phyloP scores from a whole-genome alignment of 2,329 filamentous ascomycete genomes.

The Tolypocladium inflatum region DNA sequence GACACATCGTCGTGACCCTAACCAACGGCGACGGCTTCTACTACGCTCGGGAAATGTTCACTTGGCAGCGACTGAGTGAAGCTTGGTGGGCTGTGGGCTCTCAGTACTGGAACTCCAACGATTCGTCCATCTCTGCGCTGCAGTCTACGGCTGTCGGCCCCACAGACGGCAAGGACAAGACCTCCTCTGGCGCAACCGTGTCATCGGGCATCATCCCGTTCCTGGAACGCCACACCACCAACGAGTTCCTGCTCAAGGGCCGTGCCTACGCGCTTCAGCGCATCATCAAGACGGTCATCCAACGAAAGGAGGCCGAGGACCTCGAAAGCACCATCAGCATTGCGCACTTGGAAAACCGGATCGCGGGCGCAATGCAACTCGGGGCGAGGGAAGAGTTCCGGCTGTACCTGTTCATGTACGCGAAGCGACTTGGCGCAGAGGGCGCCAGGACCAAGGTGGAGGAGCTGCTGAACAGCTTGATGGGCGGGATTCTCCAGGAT shows the following conservation, averaged over 20 bases:
- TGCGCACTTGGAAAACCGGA: conserved; percentile 87
- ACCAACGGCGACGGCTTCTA: conserved; percentile 92
- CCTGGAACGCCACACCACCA: conserved; percentile 89
- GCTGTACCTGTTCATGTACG: conserved; percentile 95
- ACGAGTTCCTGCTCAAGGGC: conserved; percentile 83
- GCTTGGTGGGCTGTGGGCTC: conserved; percentile 97
- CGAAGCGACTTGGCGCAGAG: conserved; percentile 87
- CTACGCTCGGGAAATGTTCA: conserved; percentile 76
- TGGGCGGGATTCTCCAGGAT: conserved; percentile 62
- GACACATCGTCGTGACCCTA: conserved; percentile 78
- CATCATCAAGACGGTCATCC: conserved; percentile 80
- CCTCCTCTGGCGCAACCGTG: conserved; percentile 44
- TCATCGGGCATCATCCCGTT: conserved; percentile 90
- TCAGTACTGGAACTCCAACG: conserved; percentile 98
- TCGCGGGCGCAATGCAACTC: conserved; percentile 78
- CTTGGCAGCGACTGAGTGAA: conserved; percentile 93
- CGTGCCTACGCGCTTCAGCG: conserved; percentile 85
- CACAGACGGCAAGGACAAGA: conserved; percentile 32
- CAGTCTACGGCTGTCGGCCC: conserved; percentile 60
- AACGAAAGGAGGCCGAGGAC: conserved; percentile 81
- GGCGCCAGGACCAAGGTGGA: conserved; percentile 82
- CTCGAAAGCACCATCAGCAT: conserved; percentile 90
- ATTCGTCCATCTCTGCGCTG: conserved; percentile 75
- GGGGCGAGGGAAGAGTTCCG: conserved; percentile 88
- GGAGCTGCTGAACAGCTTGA: conserved; percentile 73